These are phyloP conservation scores for Cercospora zeina DNA, from an alignment of 2,329 filamentous ascomycete species.

Conservation along the genomic window DNA sequence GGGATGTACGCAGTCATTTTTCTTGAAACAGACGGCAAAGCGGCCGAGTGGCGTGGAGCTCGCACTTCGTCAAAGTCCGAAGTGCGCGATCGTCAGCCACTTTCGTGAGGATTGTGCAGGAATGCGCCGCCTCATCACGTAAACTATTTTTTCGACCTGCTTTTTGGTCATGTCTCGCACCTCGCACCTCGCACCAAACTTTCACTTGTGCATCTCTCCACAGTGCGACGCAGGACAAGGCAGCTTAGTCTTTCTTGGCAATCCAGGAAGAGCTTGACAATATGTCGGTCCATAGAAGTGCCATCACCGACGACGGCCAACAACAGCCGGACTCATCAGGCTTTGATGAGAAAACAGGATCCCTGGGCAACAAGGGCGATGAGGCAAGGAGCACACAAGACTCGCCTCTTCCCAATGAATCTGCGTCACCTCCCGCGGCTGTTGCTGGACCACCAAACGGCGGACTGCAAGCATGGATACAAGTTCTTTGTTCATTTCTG, in stretches of 20 bases:
- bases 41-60: conserved; percentile 1
- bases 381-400: neutral
- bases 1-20: neutral
- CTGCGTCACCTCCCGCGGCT: neutral
- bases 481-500: conserved; percentile 50
- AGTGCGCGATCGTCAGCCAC: neutral
- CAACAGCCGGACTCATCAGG: neutral
- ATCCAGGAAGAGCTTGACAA: neutral
- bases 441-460: conserved; percentile 40
- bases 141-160: neutral
- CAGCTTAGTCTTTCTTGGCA: neutral
- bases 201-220: neutral
- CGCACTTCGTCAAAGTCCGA: conserved; percentile 7
- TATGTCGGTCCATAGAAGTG: neutral
- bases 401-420: neutral
- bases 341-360: neutral
- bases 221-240: neutral
- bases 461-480: conserved; percentile 50
- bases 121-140: neutral
- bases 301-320: neutral
- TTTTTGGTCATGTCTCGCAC: neutral
- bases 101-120: neutral
- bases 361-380: neutral
- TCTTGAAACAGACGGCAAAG: neutral
- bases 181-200: neutral